phyloP scores from a whole-genome alignment of 2,329 filamentous ascomycete species.

The Penicillium concentricum region DNA sequence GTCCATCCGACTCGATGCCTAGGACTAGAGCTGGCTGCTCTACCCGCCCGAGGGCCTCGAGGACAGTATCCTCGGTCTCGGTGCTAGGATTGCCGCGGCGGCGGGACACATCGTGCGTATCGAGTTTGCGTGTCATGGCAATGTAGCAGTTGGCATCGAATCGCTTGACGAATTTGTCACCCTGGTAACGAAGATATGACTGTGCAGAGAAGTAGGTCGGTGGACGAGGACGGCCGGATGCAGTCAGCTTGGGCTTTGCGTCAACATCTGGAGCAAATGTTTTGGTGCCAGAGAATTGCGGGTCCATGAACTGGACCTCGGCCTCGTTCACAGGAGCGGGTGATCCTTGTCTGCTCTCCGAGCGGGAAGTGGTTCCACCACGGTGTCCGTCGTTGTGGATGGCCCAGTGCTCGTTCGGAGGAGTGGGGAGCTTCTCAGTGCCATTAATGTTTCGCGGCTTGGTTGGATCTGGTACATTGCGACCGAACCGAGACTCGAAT shows the following conservation, averaged over 20 bases:
- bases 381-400: constrained; percentile 82
- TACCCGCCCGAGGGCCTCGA: constrained; percentile 75
- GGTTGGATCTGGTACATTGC: constrained; percentile 84
- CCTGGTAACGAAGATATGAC: constrained; percentile 95
- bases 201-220: constrained; percentile 97
- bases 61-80: constrained; percentile 52
- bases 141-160: constrained; percentile 99
- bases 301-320: constrained; percentile 54
- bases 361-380: constrained; percentile 56
- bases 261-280: constrained; percentile 46
- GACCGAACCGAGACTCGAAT: constrained; percentile 91
- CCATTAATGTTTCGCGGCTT: constrained; percentile 81
- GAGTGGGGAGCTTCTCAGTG: constrained; percentile 56
- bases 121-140: constrained; percentile 94
- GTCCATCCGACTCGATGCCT: constrained; percentile 90
- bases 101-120: constrained; percentile 92
- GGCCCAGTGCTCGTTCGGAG: constrained; percentile 70
- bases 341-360: constrained; percentile 37
- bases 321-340: constrained; percentile 20
- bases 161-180: constrained; percentile 90
- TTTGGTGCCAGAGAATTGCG: constrained; percentile 69
- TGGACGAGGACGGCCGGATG: constrained; percentile 41
- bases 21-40: constrained; percentile 87
- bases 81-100: constrained; percentile 56
- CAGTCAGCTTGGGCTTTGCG: constrained; percentile 22